Base-by-base conservation (phyloP, 1,284 basidiomycete genomes). In the Cystobasidium pallidum region DNA sequence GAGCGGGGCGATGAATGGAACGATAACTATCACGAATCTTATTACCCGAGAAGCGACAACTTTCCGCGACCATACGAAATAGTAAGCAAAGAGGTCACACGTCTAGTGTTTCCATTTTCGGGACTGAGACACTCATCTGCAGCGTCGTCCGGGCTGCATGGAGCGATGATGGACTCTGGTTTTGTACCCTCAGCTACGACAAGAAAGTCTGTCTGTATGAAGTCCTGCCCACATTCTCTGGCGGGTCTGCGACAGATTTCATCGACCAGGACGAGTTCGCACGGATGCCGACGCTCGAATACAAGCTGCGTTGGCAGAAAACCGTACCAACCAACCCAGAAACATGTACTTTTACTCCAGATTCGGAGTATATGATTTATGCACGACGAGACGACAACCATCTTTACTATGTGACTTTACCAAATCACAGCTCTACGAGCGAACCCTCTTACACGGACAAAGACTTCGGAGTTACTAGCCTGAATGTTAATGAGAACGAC, bases 161-260 rank as follows among this genome's bases (percentile, higher is more conserved):
- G 70, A 45, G 55, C 41, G 28, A 49, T 24, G 34, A 66, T 47
- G 72, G 72, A 15, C 55, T 64, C 0, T 75, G 75, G 63, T 45
- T 78, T 55, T 74, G 72, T 15, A 72, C 77, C 4, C 39, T 75
- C 3, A 75, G 76, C 19, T 79, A 79, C 74, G 78, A 79, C 70
- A 74, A 73, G 43, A 67, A 52, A 6, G 32, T 79, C 30, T 61
- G 49, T 55, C n/a, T 79, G 34, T 77, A 75, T 71, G 61, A 75
- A 52, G 7, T 61, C 11, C 19, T 65, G 1, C 47, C 70, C 4
- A 19, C 15, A 2, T 15, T 52, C 7, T 7, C 24, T 7, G 19
- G 36, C 0, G 13, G 41, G 28, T 30, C 51, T 4, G 52, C 55
- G 1, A 32, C 63, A 10, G 65, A 34, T 26, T 15, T 55, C 1